Evolutionary conservation across 129 eudicot species (phyloP), one percentile per base, ranked within the genome.

Genomic region (Flaveria bidentis): DNA sequence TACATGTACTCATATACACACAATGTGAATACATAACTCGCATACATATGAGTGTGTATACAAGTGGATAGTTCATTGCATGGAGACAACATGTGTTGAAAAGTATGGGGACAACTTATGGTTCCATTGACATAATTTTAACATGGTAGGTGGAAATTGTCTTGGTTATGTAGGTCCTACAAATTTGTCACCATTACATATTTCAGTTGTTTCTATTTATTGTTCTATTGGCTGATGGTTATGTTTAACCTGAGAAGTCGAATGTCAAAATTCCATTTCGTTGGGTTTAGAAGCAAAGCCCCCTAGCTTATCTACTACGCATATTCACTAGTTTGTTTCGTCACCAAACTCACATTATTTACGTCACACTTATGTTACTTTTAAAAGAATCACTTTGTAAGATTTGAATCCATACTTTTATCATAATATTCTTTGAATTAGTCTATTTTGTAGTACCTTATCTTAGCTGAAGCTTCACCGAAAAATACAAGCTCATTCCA

Each of bases 81-180:
- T 53, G 25, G 12, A n/a, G 61, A 53, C 61, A 53, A 53, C 61
- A n/a, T n/a, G 25, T 53, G 25, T 53, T 53, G 61, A 53, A 53
- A 53, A 53, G 61, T 17, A 53, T 53, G 61, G 61, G 61, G 22
- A 9, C 61, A 53, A 53, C 23, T 53, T 11, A 53, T 9, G 61
- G 61, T 26, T 53, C 61, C 10, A n/a, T 53, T 17, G 25, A 53
- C 61, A 53, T 53, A 53, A 5, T 17, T 53, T 53, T 53, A 17
- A 53, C 61, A 53, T 53, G 61, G 25, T 53, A 7, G 61, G 25
- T 17, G 17, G 61, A 26, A 17, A 53, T 17, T 53, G 60, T 53
- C 60, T 53, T 53, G 61, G 6, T 53, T 17, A 17, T 53, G 39
- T 72, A 55, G 67, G 76, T 72, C 76, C 76, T 39, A 72, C 67